A percentile compares a stretch with the other conserved stretches of the same genome.
These are phyloP conservation scores for Plectranthus barbatus DNA, from an alignment of 257 asterid species.

Conservation along the genomic window DNA sequence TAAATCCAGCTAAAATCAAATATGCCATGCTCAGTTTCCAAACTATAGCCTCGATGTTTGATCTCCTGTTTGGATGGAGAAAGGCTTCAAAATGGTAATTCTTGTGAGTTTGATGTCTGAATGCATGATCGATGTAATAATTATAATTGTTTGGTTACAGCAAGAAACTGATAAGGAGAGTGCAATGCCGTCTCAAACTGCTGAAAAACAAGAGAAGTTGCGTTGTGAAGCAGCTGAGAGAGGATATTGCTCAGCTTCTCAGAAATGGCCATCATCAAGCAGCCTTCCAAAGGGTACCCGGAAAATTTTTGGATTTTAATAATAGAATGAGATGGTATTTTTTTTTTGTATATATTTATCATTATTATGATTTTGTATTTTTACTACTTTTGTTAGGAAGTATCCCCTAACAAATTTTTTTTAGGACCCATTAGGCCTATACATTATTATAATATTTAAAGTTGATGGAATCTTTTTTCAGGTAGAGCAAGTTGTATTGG, in stretches of 20 bases:
- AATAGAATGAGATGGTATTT: no score
- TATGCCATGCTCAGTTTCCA: not conserved
- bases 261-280: conserved; percentile 41
- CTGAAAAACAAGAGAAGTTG: conserved; percentile 56
- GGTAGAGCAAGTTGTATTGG: conserved; percentile 70
- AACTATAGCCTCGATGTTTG: conserved; percentile 29
- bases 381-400: no score
- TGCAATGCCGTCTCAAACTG: conserved; percentile 58
- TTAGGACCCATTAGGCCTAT: no score
- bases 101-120: no score
- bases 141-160: conserved; percentile 19
- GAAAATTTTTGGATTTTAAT: no score
- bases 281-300: conserved; percentile 52
- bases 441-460: not conserved
- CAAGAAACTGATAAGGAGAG: conserved; percentile 49
- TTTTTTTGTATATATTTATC: no score
- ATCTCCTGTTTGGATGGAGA: conserved; percentile 70
- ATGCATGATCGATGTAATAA: not conserved
- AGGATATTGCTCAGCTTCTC: conserved; percentile 60
- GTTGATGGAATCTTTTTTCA: conserved; percentile 8
- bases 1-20: no score
- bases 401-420: no score
- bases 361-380: no score
- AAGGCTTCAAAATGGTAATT: conserved; percentile 78
- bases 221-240: conserved; percentile 45